Conservation (phyloP, 2,329 filamentous ascomycete species). For the Sporothrix mexicana region DNA sequence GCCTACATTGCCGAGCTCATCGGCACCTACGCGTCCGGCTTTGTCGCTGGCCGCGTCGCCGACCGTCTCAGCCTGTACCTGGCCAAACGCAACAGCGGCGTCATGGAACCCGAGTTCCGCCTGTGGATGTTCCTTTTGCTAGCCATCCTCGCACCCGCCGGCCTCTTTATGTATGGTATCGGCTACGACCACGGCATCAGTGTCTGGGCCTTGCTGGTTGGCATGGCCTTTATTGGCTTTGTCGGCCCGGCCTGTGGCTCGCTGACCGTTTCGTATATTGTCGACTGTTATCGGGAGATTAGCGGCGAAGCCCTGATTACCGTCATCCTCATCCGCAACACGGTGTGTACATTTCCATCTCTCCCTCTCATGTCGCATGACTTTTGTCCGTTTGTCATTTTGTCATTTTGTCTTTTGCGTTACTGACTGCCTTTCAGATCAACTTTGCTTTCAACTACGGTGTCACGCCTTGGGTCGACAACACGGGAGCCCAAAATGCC, state of each 20-base stretch:
- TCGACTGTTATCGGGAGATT: constrained; percentile 23
- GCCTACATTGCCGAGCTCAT: constrained; percentile 25
- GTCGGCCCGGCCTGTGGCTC: constrained; percentile 20
- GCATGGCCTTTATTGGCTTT: constrained; percentile 20
- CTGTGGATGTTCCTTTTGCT: constrained; percentile 41
- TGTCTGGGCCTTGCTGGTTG: constrained; percentile 16
- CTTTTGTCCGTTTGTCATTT: too few relatives aligned
- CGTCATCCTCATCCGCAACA: constrained; percentile 27
- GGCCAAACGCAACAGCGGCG: constrained; percentile 49
- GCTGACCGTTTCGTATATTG: constrained; percentile 7
- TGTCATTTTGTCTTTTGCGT: neutral
- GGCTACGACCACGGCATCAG: constrained; percentile 4
- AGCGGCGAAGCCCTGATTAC: constrained; percentile 23
- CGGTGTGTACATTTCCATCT: neutral
- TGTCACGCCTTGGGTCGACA: constrained; percentile 28
- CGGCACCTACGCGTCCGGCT: constrained; percentile 37
- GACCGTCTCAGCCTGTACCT: constrained; percentile 41
- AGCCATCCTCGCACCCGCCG: neutral
- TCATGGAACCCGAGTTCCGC: constrained; percentile 43
- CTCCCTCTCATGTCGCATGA: too few relatives aligned
- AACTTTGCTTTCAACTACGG: constrained; percentile 29
- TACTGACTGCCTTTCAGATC: neutral
- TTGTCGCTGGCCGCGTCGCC: constrained; percentile 38
- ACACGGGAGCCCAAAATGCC: constrained; percentile 13
- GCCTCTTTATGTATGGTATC: constrained; percentile 26